Evolutionary conservation across 1,284 basidiomycete species (phyloP), one percentile per base, ranked within the genome.

Genomic region (Exobasidium rhododendri): DNA sequence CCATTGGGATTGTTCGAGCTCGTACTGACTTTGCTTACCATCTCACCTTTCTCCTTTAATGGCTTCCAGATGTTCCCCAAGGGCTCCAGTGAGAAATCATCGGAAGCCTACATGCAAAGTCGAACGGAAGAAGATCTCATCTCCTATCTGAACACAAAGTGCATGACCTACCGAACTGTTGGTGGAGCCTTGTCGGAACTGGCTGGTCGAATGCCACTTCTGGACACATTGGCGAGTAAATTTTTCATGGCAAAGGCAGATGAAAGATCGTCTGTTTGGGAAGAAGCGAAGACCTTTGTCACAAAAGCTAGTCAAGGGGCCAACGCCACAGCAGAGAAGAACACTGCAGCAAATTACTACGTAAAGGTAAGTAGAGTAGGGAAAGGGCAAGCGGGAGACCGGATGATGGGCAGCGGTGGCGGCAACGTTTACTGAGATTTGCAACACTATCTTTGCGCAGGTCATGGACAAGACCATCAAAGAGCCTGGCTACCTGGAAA

Each of bases 401-500:
- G 20, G 0, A 28, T 13, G 26, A 29, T 43, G 6, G 10, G 14
- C 28, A 24, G 13, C 24, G 29, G 13, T 7, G 28, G 30, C 31
- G 6, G 24, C 2, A 10, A 32, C 52, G 7, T 32, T 58, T 54
- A 20, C 30, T 3, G 24, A 32, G 14, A 17, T 26, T 10, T 35
- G 31, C 3, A 35, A 35, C 6, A 14, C 2, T 26, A 22, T 61
- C 52, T 1, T 7, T 40, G 35, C 35, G 35, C 35, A 40, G 35
- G 35, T 57, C 49, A 93, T 97, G 90, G 88, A 92, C 81, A 93
- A 94, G 82, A 83, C 93, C 20, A 86, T 85, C 61, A 86, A 87
- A 56, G 70, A 68, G 56, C 87, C 89, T 70, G 85, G 82, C 31
- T 97, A 94, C 83, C 77, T 97, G 59, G 84, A 86, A 79, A 94